Evolutionary conservation across 129 eudicot species (phyloP).

Genomic region (Chrysanthemum seticuspe): DNA sequence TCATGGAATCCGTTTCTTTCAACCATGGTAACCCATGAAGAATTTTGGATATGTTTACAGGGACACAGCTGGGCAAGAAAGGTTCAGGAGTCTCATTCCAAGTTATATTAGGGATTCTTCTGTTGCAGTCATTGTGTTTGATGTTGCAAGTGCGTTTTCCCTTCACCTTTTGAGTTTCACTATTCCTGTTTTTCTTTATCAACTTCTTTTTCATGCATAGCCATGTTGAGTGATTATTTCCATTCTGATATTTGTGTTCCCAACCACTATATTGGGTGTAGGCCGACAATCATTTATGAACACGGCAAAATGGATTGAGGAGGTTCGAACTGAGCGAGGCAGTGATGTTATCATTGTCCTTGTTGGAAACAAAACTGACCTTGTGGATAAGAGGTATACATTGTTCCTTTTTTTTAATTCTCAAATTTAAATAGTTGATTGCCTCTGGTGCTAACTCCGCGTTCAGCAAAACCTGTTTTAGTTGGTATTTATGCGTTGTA

Average conservation of each 20-base stretch:
- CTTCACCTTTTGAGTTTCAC: neutral
- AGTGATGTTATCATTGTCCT: slow-evolving; percentile 86
- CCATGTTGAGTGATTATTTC: neutral
- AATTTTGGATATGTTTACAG: slow-evolving; percentile 30
- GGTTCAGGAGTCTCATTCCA: slow-evolving; percentile 89
- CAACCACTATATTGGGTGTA: slow-evolving; percentile 28
- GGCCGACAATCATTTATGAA: slow-evolving; percentile 74
- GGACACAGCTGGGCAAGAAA: slow-evolving; percentile 93
- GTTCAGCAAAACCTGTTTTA: no score
- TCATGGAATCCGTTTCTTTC: neutral
- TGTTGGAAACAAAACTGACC: slow-evolving; percentile 87
- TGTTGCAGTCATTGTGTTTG: neutral
- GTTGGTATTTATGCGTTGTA: no score
- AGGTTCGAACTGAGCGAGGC: slow-evolving; percentile 85
- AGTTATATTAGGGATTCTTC: slow-evolving; percentile 78
- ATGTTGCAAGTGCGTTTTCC: slow-evolving; percentile 56
- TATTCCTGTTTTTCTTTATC: neutral
- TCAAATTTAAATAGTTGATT: neutral
- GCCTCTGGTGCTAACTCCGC: neutral
- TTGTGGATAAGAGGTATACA: slow-evolving; percentile 73
- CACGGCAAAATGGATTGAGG: slow-evolving; percentile 84
- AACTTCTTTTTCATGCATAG: no score
- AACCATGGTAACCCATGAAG: neutral
- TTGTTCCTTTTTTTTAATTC: neutral
- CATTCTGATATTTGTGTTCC: slow-evolving; percentile 9